phyloP scores from a whole-genome alignment of 495 filamentous ascomycete genomes.

The Lophiostoma macrostomum region DNA sequence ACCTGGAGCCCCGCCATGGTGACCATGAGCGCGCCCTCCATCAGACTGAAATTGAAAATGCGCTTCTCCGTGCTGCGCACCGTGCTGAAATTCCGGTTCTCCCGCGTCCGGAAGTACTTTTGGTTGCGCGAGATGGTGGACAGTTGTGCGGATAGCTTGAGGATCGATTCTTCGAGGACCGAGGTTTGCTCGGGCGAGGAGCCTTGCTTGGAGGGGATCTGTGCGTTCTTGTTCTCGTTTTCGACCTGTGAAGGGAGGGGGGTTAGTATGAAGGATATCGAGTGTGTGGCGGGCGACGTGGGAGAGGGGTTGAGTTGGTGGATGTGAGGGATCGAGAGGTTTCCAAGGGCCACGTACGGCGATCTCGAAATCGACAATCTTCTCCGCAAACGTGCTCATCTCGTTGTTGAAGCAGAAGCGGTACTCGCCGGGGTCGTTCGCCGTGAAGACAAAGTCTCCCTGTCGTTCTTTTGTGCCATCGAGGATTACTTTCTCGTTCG shows the following conservation, averaged over 20 bases:
- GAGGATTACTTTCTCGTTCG: constrained; percentile 75
- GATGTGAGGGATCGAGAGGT: background rate
- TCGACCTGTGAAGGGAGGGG: constrained; percentile 65
- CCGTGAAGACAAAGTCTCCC: constrained; percentile 98
- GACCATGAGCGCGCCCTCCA: constrained; percentile 88
- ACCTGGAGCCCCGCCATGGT: constrained; percentile 97
- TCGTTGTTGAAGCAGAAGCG: constrained; percentile 98
- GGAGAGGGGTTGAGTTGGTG: no score
- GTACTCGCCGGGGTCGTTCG: constrained; percentile 89
- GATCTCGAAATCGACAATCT: constrained; percentile 98
- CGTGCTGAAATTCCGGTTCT: constrained; percentile 98
- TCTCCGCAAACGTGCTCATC: constrained; percentile 97
- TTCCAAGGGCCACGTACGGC: constrained; percentile 57
- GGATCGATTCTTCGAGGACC: constrained; percentile 89
- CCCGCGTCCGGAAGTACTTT: constrained; percentile 98
- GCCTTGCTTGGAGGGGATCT: constrained; percentile 86
- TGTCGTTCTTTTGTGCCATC: constrained; percentile 91
- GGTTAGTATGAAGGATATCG: background rate
- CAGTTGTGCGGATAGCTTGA: constrained; percentile 88
- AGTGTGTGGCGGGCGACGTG: no score
- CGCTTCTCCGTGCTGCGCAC: constrained; percentile 91
- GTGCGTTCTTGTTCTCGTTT: constrained; percentile 80
- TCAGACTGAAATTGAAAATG: constrained; percentile 95
- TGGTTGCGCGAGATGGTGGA: constrained; percentile 98
- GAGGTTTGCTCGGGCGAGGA: constrained; percentile 87